Conservation (phyloP, 2,329 filamentous ascomycete species). For the Emericellopsis cladophorae region DNA sequence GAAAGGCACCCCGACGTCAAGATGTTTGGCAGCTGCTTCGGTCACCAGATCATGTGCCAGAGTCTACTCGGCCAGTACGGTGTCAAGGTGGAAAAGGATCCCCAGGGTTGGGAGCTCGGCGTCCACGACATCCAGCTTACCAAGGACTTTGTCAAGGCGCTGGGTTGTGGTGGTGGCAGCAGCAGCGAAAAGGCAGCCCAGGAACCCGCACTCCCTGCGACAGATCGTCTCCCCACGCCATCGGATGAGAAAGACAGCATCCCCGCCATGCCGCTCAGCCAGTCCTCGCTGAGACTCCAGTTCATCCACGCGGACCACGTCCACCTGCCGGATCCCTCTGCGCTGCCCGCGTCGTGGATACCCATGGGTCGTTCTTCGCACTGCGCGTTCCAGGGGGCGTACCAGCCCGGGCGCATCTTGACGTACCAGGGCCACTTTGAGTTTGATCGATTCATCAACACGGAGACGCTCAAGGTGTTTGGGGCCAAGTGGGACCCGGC, state of each 20-base stretch:
- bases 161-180: neutral
- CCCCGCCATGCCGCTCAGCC: neutral
- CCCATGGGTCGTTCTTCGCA: constrained; percentile 11
- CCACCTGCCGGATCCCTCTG: constrained; percentile 2
- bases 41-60: constrained; percentile 26
- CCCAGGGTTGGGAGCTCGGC: constrained; percentile 16
- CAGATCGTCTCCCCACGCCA: neutral
- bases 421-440: constrained; percentile 29
- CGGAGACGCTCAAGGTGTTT: constrained; percentile 21
- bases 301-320: constrained; percentile 23
- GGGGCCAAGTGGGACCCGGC: constrained; percentile 9
- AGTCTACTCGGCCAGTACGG: constrained; percentile 17
- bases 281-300: constrained; percentile 13
- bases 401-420: constrained; percentile 20
- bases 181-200: neutral
- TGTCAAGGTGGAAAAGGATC: constrained; percentile 12
- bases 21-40: constrained; percentile 29
- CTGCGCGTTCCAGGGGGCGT: constrained; percentile 24
- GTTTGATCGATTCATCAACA: constrained; percentile 26
- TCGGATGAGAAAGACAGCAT: neutral
- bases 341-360: constrained; percentile 6
- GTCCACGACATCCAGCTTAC: constrained; percentile 13
- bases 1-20: constrained; percentile 12
- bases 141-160: constrained; percentile 7
- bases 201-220: constrained; percentile 5